A percentile compares a stretch with the other conserved stretches of the same genome.
These are phyloP conservation scores for Babesia gibsoni DNA, from an alignment of 169 alveolate species.

Conservation along the genomic window DNA sequence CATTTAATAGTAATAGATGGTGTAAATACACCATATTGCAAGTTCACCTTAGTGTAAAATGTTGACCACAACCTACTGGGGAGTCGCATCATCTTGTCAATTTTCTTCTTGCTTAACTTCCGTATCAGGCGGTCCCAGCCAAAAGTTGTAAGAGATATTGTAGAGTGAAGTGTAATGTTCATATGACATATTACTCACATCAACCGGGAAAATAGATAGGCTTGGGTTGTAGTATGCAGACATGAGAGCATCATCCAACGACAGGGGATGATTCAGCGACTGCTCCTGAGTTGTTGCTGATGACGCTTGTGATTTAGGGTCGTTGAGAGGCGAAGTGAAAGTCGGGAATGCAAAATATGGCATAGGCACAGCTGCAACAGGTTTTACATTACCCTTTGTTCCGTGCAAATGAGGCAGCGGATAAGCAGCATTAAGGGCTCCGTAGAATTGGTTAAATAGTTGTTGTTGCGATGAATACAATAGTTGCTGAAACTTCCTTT, in stretches of 20 bases:
- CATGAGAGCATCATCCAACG: conserved; percentile 10
- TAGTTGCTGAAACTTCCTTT: conserved; percentile 17
- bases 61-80: no score
- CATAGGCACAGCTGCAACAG: no score
- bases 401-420: no score
- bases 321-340: background rate
- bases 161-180: conserved; percentile 70
- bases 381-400: no score
- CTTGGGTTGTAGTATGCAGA: conserved; percentile 73
- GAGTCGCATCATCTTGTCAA: no score
- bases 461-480: background rate
- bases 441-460: no score
- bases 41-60: no score
- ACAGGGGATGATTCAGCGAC: background rate
- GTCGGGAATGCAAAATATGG: no score
- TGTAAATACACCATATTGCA: no score
- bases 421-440: no score
- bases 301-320: background rate
- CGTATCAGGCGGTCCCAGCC: conserved; percentile 33
- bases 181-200: conserved; percentile 73
- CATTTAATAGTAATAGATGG: no score
- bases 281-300: background rate
- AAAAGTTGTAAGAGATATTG: conserved; percentile 49
- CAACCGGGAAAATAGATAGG: conserved; percentile 71
- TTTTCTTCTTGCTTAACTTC: conserved; percentile 8